Conservation (phyloP, 352 stramenopile genomes). For the Phytophthora uliginosa region DNA sequence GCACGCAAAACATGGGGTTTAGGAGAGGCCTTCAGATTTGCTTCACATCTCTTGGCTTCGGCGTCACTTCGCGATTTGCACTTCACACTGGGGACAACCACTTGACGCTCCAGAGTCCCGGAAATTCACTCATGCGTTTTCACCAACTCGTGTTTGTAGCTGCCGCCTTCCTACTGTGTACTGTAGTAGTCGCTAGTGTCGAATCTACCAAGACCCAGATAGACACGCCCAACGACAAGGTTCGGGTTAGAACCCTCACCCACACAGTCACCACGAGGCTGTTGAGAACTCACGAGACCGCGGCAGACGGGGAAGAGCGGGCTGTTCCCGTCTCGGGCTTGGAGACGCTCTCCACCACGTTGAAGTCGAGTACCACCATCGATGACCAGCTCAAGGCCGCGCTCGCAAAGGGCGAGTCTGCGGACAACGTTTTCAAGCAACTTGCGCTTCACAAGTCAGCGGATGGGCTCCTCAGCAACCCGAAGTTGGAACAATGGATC, state of each 20-base stretch:
- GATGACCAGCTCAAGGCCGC: constrained; percentile 11
- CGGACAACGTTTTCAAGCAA: constrained; percentile 11
- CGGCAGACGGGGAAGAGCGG: constrained; percentile 3
- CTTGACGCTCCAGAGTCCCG: neutral
- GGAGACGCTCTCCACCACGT: constrained; percentile 2
- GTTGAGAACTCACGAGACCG: neutral
- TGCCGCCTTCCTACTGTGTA: neutral
- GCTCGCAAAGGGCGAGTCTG: constrained; percentile 17
- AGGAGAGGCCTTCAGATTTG: neutral
- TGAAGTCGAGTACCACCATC: constrained; percentile 19
- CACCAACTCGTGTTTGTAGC: neutral
- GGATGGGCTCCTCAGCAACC: constrained; percentile 8
- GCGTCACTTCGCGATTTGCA: neutral
- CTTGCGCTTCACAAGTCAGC: constrained; percentile 12
- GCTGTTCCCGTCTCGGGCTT: constrained; percentile 1
- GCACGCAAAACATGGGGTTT: neutral
- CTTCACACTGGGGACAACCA: neutral
- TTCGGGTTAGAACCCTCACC: no score
- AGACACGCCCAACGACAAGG: no score
- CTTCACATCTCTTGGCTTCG: neutral
- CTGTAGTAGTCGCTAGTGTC: neutral
- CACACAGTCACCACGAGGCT: neutral
- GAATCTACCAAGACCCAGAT: neutral
- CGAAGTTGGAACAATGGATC: constrained; percentile 1
- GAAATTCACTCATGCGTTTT: neutral